Percentiles rank a stretch among this genome's conserved stretches.
These are phyloP conservation scores for Debaryomyces robertsiae DNA, from an alignment of 1,139 yeast species.

Conservation along the genomic window DNA sequence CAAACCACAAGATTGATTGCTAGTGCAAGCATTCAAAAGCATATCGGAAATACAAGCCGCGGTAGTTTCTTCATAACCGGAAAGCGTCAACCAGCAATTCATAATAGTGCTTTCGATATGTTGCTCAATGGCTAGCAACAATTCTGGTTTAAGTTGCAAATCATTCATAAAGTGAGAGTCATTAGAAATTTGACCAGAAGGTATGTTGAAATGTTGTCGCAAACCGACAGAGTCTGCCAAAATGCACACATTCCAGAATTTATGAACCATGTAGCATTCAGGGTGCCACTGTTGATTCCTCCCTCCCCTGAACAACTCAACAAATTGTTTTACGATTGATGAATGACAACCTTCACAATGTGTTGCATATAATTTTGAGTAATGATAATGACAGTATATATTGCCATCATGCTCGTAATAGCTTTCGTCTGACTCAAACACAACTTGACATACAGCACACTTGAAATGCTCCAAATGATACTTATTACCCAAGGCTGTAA, in stretches of 20 bases:
- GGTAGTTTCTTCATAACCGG: constrained; percentile 89
- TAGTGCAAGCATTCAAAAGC: constrained; percentile 82
- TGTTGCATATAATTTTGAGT: constrained; percentile 79
- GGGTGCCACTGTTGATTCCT: constrained; percentile 98
- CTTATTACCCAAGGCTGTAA: constrained; percentile 88
- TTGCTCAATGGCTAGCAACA: constrained; percentile 60
- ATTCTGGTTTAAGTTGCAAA: constrained; percentile 39
- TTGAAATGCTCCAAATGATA: constrained; percentile 96
- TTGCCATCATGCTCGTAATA: constrained; percentile 85
- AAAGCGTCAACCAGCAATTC: constrained; percentile 84
- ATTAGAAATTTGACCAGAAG: constrained; percentile 1
- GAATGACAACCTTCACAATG: constrained; percentile 93
- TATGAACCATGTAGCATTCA: constrained; percentile 96
- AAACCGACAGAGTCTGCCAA: constrained; percentile 65
- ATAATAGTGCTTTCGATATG: constrained; percentile 69
- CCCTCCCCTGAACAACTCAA: constrained; percentile 91
- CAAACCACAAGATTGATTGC: constrained; percentile 71
- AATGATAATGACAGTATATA: constrained; percentile 90
- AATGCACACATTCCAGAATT: constrained; percentile 93
- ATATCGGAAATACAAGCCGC: constrained; percentile 91
- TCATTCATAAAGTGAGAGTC: constrained; percentile 16
- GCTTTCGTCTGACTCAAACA: constrained; percentile 90
- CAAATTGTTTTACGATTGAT: constrained; percentile 91
- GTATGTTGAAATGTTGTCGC: constrained; percentile 28
- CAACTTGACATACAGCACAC: constrained; percentile 83